Base-by-base conservation (phyloP, 768 basidiomycete genomes). In the Panellus pusillus region DNA sequence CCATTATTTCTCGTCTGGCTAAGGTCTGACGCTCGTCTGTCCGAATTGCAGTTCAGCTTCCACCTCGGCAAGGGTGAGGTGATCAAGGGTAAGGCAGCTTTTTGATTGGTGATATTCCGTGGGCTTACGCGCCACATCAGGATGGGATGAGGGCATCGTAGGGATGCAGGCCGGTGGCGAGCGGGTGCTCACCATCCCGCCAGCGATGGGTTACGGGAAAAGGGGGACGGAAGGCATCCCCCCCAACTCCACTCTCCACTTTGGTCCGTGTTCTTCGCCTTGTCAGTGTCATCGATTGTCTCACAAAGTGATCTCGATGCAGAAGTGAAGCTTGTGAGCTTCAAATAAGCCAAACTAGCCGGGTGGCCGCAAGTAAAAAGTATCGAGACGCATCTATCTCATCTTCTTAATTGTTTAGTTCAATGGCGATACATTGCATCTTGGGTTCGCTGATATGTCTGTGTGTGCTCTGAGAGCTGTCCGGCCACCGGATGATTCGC, bases 151-250 rank as follows among this genome's bases (percentile, higher is more conserved):
- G 64, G 96, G 95, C 37, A 78, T 98, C 51, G 84, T 77, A 28
- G 96, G 96, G 31, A 97, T 98, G 94, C 86, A 91, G 63, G 83
- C 87, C 37, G 89, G 85, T 37, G 94, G 95, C 24, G 94, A 98
- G 72, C 83, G 96, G 46, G 72, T 84, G 52, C 75, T 98, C 60
- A 84, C 78, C 39, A 79, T 94, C 44, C 92, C 91, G 40, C 73
- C 89, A 13, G 64, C 75, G 27, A 77, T 91, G 75, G 88, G 68
- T 17, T 91, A 89, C 58, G 96, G 95, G 40, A 85, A 86, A 64
- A 72, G 74, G 62, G 69, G 66, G 13, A 66, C 71, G 6, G 68
- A 64, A n/a, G 79, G 68, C 9, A 94, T 96, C 51, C 93, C 93
- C 47, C 64, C 83, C 37, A 89, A 89, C 69, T 85, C 93, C 6